Percentiles rank a stretch among this genome's conserved stretches.
Conservation (phyloP, 306 rosid species). For the Ammopiptanthus mongolicus region DNA sequence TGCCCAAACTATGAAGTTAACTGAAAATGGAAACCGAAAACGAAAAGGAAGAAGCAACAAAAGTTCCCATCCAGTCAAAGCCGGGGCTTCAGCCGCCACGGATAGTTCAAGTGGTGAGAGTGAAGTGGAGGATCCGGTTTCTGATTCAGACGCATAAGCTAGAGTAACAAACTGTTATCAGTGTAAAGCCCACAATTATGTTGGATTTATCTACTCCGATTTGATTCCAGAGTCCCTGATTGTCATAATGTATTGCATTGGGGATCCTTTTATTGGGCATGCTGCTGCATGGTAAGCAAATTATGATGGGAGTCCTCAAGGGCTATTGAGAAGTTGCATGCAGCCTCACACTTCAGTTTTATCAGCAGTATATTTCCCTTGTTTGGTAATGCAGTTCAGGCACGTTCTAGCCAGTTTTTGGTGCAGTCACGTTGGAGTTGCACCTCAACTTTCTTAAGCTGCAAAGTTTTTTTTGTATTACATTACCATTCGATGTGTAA, state of each 20-base stretch:
- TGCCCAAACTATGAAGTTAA: constrained; percentile 43
- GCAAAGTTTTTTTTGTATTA: neutral
- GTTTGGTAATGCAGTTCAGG: neutral
- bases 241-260: neutral
- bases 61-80: constrained; percentile 15
- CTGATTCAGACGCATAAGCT: constrained; percentile 45
- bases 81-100: constrained; percentile 22
- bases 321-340: neutral
- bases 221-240: neutral
- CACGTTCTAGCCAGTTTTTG: neutral
- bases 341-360: constrained; percentile 20
- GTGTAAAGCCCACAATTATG: neutral
- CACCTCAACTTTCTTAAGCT: neutral
- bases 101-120: constrained; percentile 45
- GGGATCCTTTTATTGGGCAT: neutral
- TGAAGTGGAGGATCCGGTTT: constrained; percentile 56
- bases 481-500: neutral
- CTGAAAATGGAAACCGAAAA: constrained; percentile 37
- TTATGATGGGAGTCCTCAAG: neutral
- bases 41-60: constrained; percentile 35
- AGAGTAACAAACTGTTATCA: constrained; percentile 1
- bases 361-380: neutral
- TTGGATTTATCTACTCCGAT: neutral
- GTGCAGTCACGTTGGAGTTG: neutral
- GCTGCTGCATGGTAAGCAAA: neutral